These are phyloP conservation scores for Podaxis sp. DNA, from an alignment of 768 basidiomycete species.

Conservation along the genomic window DNA sequence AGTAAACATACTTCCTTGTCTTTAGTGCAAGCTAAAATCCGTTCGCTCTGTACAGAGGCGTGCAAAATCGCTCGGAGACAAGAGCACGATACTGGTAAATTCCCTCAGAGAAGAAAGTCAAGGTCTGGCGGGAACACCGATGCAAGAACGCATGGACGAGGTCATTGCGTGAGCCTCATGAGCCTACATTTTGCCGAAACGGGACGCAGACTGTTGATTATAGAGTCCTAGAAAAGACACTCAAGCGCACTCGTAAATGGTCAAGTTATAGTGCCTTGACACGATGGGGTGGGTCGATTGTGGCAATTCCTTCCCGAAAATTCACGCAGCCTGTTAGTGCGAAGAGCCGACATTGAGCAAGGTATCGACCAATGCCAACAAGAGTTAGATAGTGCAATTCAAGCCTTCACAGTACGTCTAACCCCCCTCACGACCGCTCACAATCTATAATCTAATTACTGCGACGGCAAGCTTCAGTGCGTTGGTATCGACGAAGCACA, in stretches of 20 bases:
- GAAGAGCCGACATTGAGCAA: constrained; percentile 42
- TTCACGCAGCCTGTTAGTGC: constrained; percentile 31
- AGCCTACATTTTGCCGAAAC: background rate
- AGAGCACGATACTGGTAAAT: constrained; percentile 38
- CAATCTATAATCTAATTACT: background rate
- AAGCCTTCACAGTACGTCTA: constrained; percentile 39
- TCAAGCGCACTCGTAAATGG: constrained; percentile 36
- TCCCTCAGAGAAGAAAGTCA: constrained; percentile 38
- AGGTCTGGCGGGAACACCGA: constrained; percentile 37
- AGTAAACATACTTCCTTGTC: constrained; percentile 3
- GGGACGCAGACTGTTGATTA: background rate
- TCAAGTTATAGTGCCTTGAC: constrained; percentile 35
- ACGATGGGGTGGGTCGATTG: constrained; percentile 34
- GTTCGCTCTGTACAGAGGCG: constrained; percentile 32
- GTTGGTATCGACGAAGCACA: constrained; percentile 1
- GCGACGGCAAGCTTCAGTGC: constrained; percentile 22
- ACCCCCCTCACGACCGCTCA: background rate
- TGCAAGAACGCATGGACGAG: constrained; percentile 39
- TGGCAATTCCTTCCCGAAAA: background rate
- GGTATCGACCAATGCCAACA: constrained; percentile 41
- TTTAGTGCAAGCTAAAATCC: background rate
- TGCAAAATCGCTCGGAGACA: constrained; percentile 37
- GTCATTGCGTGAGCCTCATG: constrained; percentile 36
- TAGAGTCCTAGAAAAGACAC: constrained; percentile 43
- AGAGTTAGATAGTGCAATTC: constrained; percentile 41